Conservation (phyloP, 1,139 yeast genomes). For the Debaryomyces psychrophilus region DNA sequence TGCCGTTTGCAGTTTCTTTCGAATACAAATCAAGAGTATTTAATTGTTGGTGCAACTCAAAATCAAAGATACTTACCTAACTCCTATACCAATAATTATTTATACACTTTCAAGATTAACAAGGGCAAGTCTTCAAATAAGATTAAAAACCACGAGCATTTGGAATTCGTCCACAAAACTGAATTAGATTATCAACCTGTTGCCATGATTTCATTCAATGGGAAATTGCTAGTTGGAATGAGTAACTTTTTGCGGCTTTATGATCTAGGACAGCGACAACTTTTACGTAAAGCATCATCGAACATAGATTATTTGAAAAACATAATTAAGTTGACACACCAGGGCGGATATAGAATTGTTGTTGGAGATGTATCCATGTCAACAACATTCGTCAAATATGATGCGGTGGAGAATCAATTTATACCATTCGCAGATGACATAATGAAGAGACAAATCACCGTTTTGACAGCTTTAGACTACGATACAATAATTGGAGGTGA, state of each 20-base stretch:
- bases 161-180: conserved; percentile 66
- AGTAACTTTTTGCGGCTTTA: conserved; percentile 59
- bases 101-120: conserved; percentile 49
- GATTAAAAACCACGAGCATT: conserved; percentile 24
- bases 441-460: conserved; percentile 66
- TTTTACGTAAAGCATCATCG: conserved; percentile 65
- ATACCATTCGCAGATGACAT: conserved; percentile 71
- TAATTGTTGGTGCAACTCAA: conserved; percentile 54
- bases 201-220: conserved; percentile 60
- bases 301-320: conserved; percentile 39
- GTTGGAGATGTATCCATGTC: conserved; percentile 70
- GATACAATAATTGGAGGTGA: conserved; percentile 87
- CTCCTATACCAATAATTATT: conserved; percentile 30
- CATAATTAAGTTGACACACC: conserved; percentile 55
- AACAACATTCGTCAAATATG: conserved; percentile 58
- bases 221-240: conserved; percentile 63
- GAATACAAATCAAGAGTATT: conserved; percentile 28
- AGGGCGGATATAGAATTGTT: conserved; percentile 59
- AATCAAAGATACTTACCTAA: conserved; percentile 43
- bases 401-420: conserved; percentile 54
- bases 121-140: background rate
- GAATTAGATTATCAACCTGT: conserved; percentile 51
- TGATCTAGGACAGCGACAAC: conserved; percentile 78
- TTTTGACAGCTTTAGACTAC: conserved; percentile 63
- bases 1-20: conserved; percentile 21